These are phyloP conservation scores for Trichoderma pleuroti DNA, from an alignment of 2,329 filamentous ascomycete genomes.

Conservation along the genomic window DNA sequence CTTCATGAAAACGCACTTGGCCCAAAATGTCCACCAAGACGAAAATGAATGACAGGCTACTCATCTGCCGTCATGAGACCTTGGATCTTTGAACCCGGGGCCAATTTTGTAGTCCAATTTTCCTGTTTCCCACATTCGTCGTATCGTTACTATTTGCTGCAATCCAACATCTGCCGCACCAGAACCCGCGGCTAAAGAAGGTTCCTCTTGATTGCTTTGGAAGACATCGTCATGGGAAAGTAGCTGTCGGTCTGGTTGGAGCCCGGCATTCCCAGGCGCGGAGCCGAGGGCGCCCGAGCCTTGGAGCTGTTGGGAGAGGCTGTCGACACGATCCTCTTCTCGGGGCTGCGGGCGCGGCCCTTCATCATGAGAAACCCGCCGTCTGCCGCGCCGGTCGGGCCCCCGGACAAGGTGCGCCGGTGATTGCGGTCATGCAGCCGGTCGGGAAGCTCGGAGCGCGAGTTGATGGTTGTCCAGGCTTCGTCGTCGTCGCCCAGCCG, in stretches of 20 bases:
- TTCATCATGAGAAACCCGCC: slow-evolving; percentile 45
- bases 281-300: slow-evolving; percentile 45
- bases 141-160: background rate
- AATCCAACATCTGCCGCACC: background rate
- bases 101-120: background rate
- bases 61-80: background rate
- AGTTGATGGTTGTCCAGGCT: slow-evolving; percentile 52
- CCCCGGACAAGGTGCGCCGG: slow-evolving; percentile 40
- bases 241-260: slow-evolving; percentile 38
- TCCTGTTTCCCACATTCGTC: background rate
- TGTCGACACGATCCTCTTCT: slow-evolving; percentile 21
- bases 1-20: background rate
- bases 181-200: background rate
- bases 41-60: background rate
- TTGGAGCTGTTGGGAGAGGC: slow-evolving; percentile 47
- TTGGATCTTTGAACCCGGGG: background rate
- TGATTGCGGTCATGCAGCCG: slow-evolving; percentile 40
- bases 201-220: slow-evolving; percentile 33
- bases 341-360: slow-evolving; percentile 35
- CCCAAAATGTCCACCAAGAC: background rate
- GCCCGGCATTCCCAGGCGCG: slow-evolving; percentile 29
- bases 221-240: slow-evolving; percentile 37
- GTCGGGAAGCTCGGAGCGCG: slow-evolving; percentile 48
- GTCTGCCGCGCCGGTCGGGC: slow-evolving; percentile 38
- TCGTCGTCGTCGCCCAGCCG: slow-evolving; percentile 42